Evolutionary conservation across 2,329 filamentous ascomycete genomes (phyloP).

Genomic region (Cladosporium sp.): DNA sequence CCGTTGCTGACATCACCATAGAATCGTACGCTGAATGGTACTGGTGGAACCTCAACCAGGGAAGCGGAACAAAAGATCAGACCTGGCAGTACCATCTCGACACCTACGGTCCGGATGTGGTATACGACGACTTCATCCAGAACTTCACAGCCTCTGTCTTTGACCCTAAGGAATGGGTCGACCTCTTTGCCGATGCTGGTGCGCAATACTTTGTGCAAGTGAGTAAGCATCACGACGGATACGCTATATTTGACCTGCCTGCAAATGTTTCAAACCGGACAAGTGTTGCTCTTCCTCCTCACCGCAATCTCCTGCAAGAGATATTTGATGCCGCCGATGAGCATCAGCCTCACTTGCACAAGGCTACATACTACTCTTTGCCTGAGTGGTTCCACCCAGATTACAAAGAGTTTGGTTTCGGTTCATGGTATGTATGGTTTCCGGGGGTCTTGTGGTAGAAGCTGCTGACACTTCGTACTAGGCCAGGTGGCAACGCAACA

Average conservation of each 20-base stretch:
- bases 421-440: slow-evolving; percentile 27
- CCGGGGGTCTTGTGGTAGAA: background rate
- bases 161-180: slow-evolving; percentile 56
- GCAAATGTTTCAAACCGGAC: slow-evolving; percentile 44
- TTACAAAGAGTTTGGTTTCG: slow-evolving; percentile 44
- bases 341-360: slow-evolving; percentile 47
- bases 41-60: slow-evolving; percentile 54
- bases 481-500: slow-evolving; percentile 44
- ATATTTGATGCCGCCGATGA: slow-evolving; percentile 46
- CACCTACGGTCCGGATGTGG: slow-evolving; percentile 53
- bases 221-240: slow-evolving; percentile 52
- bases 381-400: slow-evolving; percentile 52
- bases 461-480: slow-evolving; percentile 7
- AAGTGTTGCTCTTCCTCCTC: slow-evolving; percentile 41
- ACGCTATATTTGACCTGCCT: slow-evolving; percentile 47
- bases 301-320: slow-evolving; percentile 45
- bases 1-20: slow-evolving; percentile 9
- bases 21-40: slow-evolving; percentile 37
- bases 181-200: slow-evolving; percentile 54
- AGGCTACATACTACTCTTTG: slow-evolving; percentile 47
- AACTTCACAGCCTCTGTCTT: slow-evolving; percentile 55
- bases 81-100: slow-evolving; percentile 54
- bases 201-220: slow-evolving; percentile 51
- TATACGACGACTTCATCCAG: slow-evolving; percentile 58
- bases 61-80: slow-evolving; percentile 43